phyloP scores from a whole-genome alignment of 768 basidiomycete species.

The Phylloporus sp. region DNA sequence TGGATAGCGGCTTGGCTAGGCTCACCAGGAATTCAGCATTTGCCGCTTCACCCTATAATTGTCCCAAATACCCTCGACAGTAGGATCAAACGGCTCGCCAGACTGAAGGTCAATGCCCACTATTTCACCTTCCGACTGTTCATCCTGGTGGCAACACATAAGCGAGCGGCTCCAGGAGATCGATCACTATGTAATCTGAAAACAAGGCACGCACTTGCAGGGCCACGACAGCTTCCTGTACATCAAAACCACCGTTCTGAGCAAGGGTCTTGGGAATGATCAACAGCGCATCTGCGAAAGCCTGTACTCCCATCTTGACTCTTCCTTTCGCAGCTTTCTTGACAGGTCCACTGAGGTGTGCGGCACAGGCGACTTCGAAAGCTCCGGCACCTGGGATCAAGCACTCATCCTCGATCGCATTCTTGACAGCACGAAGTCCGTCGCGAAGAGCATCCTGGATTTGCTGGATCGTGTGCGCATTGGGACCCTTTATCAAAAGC shows the following conservation, averaged over 20 bases:
- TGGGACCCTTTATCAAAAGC: slow-evolving; percentile 95
- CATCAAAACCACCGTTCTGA: slow-evolving; percentile 94
- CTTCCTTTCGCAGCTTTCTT: slow-evolving; percentile 91
- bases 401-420: slow-evolving; percentile 85
- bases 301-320: slow-evolving; percentile 95
- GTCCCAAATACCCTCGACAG: slow-evolving; percentile 96
- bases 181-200: slow-evolving; percentile 6
- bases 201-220: slow-evolving; percentile 59
- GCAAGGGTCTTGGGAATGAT: slow-evolving; percentile 97
- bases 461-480: slow-evolving; percentile 92
- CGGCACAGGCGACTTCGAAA: slow-evolving; percentile 91
- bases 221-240: slow-evolving; percentile 90
- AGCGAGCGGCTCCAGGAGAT: slow-evolving; percentile 5
- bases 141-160: slow-evolving; percentile 55
- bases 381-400: slow-evolving; percentile 97
- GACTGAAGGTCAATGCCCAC: slow-evolving; percentile 91
- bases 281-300: slow-evolving; percentile 91
- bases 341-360: slow-evolving; percentile 71
- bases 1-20: slow-evolving; percentile 13
- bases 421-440: slow-evolving; percentile 94
- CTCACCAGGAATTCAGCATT: slow-evolving; percentile 95
- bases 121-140: slow-evolving; percentile 87
- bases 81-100: slow-evolving; percentile 95
- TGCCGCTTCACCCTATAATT: slow-evolving; percentile 98
- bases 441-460: slow-evolving; percentile 98